Percentiles rank a stretch among this genome's conserved stretches.
Evolutionary conservation across 768 basidiomycete species (phyloP).

Genomic region (Phallus indusiatus): DNA sequence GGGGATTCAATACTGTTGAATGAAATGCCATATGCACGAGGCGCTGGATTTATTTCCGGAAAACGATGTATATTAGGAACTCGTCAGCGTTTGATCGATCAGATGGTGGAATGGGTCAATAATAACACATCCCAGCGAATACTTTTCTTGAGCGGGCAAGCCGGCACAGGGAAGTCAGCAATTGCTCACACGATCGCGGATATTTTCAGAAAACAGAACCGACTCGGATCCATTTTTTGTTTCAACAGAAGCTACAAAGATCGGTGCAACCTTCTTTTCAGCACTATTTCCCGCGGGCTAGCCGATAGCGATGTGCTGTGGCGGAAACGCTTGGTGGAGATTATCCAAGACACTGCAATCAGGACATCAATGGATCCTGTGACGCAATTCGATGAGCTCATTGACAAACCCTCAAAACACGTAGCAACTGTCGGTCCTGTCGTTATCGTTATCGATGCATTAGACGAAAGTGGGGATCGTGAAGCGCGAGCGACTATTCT

Average conservation of each 20-base stretch:
- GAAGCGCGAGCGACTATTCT: constrained; percentile 13
- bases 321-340: not conserved
- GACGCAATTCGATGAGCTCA: constrained; percentile 12
- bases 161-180: constrained; percentile 15
- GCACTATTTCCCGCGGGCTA: constrained; percentile 18
- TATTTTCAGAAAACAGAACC: not conserved
- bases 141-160: constrained; percentile 8
- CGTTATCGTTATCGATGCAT: constrained; percentile 20
- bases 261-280: constrained; percentile 10
- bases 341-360: not conserved
- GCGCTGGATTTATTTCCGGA: not conserved
- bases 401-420: constrained; percentile 9
- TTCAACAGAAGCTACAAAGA: not conserved
- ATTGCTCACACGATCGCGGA: constrained; percentile 12
- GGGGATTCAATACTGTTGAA: not conserved
- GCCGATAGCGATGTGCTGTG: constrained; percentile 11
- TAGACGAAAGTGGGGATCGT: constrained; percentile 15
- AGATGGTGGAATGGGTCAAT: constrained; percentile 7
- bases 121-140: not conserved
- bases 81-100: not conserved
- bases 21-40: not conserved
- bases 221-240: not conserved
- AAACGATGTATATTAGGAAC: constrained; percentile 7
- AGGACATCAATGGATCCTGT: not conserved
- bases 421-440: constrained; percentile 7